phyloP scores from a whole-genome alignment of 2,329 filamentous ascomycete species.

The Stagonosporopsis tanaceti region DNA sequence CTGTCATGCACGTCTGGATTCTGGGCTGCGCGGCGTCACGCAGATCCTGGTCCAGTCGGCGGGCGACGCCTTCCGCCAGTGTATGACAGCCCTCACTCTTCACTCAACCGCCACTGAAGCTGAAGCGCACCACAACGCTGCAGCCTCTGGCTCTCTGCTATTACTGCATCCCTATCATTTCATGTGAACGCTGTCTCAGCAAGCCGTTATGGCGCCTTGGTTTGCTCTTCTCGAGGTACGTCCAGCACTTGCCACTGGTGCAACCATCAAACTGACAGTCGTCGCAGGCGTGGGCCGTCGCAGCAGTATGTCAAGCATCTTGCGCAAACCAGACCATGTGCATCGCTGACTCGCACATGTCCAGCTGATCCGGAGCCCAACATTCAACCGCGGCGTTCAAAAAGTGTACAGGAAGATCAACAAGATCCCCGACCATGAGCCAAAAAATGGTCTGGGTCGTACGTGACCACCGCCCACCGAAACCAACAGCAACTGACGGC shows the following conservation, averaged over 20 bases:
- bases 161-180: neutral
- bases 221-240: slow-evolving; percentile 45
- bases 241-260: slow-evolving; percentile 2
- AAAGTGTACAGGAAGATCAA: slow-evolving; percentile 59
- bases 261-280: slow-evolving; percentile 28
- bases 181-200: neutral
- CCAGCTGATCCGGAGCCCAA: slow-evolving; percentile 61
- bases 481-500: neutral
- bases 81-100: slow-evolving; percentile 1
- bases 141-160: slow-evolving; percentile 1
- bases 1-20: too few relatives aligned
- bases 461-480: slow-evolving; percentile 48
- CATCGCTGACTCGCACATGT: neutral
- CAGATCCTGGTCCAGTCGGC: slow-evolving; percentile 5
- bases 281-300: slow-evolving; percentile 50
- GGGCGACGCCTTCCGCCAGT: too few relatives aligned
- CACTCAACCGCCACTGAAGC: slow-evolving; percentile 10
- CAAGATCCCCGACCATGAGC: slow-evolving; percentile 53
- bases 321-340: neutral
- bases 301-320: slow-evolving; percentile 37
- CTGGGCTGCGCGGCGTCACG: neutral
- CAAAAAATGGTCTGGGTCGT: slow-evolving; percentile 54
- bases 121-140: neutral
- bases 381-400: slow-evolving; percentile 63
- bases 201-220: slow-evolving; percentile 40